A percentile compares a stretch with the other conserved stretches of the same genome.
phyloP scores from a whole-genome alignment of 2,329 filamentous ascomycete species.

The Pseudogymnoascus destructans region DNA sequence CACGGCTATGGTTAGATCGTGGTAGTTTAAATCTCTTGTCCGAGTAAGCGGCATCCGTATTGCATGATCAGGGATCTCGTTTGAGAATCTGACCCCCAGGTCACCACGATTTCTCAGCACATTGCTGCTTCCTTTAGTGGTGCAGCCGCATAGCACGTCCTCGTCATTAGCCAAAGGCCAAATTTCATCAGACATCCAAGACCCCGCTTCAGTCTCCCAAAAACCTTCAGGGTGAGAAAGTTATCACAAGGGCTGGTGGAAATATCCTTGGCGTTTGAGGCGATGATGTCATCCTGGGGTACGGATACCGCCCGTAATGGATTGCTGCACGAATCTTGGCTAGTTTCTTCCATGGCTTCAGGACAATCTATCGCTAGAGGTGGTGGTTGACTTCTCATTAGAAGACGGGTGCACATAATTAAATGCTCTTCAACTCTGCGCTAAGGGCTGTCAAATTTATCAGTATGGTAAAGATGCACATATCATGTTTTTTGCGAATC shows the following conservation, averaged over 20 bases:
- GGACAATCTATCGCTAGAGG: background rate
- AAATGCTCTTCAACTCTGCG: background rate
- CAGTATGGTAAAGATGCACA: too few relatives aligned
- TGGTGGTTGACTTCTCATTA: background rate
- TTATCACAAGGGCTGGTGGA: too few relatives aligned
- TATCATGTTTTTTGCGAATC: too few relatives aligned
- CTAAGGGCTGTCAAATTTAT: background rate
- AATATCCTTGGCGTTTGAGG: background rate
- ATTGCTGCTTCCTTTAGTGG: background rate
- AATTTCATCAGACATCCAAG: background rate
- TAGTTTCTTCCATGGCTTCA: background rate
- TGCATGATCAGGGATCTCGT: background rate
- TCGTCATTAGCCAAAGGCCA: background rate
- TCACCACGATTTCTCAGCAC: background rate
- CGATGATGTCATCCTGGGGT: too few relatives aligned
- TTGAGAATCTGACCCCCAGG: background rate
- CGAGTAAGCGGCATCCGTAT: background rate
- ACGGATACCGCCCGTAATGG: background rate
- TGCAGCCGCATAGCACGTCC: background rate
- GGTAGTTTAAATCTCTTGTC: too few relatives aligned
- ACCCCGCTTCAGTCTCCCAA: background rate
- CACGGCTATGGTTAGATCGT: too few relatives aligned
- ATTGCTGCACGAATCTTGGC: background rate
- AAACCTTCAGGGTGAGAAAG: too few relatives aligned
- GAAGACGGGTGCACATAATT: background rate